These are phyloP conservation scores for Ogataea minuta DNA, from an alignment of 805 yeast genomes.

Conservation along the genomic window DNA sequence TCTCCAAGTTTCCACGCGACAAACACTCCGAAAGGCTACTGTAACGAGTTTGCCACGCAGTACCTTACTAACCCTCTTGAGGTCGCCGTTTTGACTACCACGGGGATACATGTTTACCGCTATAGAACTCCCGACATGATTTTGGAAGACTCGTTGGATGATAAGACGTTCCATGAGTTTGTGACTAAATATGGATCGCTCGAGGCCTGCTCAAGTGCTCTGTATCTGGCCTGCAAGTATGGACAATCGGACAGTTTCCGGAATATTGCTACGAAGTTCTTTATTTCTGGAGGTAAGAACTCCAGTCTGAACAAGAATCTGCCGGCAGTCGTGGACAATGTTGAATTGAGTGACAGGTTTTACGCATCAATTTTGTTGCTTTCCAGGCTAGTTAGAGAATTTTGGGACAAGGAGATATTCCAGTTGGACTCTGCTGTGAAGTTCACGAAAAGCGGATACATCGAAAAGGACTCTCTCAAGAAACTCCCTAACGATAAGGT, in stretches of 20 bases:
- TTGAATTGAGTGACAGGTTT: conserved; percentile 86
- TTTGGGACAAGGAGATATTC: conserved; percentile 78
- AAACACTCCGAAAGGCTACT: conserved; percentile 74
- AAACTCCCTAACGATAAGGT: conserved; percentile 38
- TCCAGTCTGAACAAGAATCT: conserved; percentile 39
- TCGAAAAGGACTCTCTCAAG: conserved; percentile 39
- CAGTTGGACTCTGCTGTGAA: conserved; percentile 33
- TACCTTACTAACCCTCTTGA: conserved; percentile 64
- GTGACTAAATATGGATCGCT: conserved; percentile 78
- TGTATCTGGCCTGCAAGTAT: conserved; percentile 77
- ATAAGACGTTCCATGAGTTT: conserved; percentile 63
- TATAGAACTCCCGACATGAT: conserved; percentile 79
- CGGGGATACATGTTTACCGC: conserved; percentile 73
- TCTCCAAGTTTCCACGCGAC: conserved; percentile 73
- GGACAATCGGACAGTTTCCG: conserved; percentile 52
- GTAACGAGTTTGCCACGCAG: conserved; percentile 84
- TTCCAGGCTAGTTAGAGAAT: conserved; percentile 71
- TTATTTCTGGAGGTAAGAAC: conserved; percentile 53
- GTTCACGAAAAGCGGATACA: conserved; percentile 36
- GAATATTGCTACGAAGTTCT: conserved; percentile 48
- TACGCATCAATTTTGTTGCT: conserved; percentile 81
- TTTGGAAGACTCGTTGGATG: conserved; percentile 62
- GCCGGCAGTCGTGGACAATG: conserved; percentile 59
- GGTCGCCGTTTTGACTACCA: conserved; percentile 79
- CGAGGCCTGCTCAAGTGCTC: conserved; percentile 87